These are phyloP conservation scores for Nymphaea thermarum DNA, from an alignment of 164 flowering plant species.

Conservation along the genomic window DNA sequence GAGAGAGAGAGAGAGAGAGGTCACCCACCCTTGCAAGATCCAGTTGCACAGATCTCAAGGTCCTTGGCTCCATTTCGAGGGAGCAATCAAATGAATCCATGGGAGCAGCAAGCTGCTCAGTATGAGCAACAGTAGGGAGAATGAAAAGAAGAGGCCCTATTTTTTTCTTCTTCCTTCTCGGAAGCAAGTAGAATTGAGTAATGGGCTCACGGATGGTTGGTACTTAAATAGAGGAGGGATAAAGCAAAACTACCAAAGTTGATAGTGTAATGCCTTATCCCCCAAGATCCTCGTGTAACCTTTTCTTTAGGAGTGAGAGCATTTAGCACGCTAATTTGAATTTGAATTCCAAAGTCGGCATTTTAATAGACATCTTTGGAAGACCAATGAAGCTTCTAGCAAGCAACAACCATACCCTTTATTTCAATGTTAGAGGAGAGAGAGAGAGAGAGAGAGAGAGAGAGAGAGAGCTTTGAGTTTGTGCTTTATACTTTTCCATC, in stretches of 20 bases:
- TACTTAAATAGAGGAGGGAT: not conserved
- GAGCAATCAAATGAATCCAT: not conserved
- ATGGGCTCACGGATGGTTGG: not conserved
- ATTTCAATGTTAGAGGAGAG: no score
- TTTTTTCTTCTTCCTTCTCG: not conserved
- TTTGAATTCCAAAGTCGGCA: not conserved
- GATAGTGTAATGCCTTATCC: not conserved
- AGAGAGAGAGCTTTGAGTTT: no score
- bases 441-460: no score
- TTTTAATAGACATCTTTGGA: not conserved
- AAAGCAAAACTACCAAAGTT: not conserved
- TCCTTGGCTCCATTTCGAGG: constrained; percentile 1
- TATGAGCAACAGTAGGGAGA: not conserved
- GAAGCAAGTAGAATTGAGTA: not conserved
- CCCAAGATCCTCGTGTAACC: not conserved
- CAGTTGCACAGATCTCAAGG: not conserved
- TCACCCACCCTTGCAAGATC: not conserved
- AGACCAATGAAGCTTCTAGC: no score
- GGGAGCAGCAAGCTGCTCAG: not conserved
- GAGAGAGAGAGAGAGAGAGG: constrained; percentile 1
- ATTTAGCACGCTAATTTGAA: not conserved
- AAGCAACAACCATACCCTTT: no score
- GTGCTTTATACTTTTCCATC: no score
- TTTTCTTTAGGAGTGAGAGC: not conserved
- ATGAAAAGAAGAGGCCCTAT: not conserved